phyloP scores from a whole-genome alignment of 106 monocot genomes.

The Allium cepa region DNA sequence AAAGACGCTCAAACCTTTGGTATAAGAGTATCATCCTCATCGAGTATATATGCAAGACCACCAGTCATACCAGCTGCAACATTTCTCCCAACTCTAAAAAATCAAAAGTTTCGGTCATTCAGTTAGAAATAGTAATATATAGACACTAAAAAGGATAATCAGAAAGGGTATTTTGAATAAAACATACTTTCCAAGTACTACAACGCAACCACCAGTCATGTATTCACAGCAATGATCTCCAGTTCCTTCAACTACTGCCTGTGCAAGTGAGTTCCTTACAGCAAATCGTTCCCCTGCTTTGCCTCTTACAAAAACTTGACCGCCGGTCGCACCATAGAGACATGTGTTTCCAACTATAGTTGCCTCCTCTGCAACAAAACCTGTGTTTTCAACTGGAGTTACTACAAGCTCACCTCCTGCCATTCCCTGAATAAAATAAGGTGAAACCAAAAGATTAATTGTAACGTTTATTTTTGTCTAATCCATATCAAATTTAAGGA shows the following conservation, averaged over 20 bases:
- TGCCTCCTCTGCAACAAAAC: constrained; percentile 84
- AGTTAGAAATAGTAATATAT: not conserved
- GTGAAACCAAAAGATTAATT: not conserved
- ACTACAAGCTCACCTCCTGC: constrained; percentile 95
- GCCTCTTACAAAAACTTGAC: constrained; percentile 90
- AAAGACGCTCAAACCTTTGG: constrained; percentile 55
- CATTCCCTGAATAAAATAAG: constrained; percentile 63
- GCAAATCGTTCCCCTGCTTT: constrained; percentile 98
- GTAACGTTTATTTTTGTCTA: not conserved
- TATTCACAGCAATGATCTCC: constrained; percentile 99
- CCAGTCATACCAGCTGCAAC: constrained; percentile 99
- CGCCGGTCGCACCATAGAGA: constrained; percentile 96
- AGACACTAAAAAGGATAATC: not conserved
- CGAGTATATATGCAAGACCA: constrained; percentile 90
- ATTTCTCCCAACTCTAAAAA: constrained; percentile 85
- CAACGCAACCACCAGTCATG: constrained; percentile 98
- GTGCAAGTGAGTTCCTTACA: constrained; percentile 90
- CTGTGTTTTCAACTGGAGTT: constrained; percentile 65
- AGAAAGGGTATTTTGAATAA: no score
- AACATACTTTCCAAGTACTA: constrained; percentile 93
- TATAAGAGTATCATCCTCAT: constrained; percentile 86
- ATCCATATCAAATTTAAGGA: not conserved
- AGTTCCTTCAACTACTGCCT: constrained; percentile 96
- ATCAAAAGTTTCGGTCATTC: constrained; percentile 3
- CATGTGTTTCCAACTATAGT: constrained; percentile 97